Conservation (phyloP, 768 basidiomycete species). For the Tylopilus felleus region DNA sequence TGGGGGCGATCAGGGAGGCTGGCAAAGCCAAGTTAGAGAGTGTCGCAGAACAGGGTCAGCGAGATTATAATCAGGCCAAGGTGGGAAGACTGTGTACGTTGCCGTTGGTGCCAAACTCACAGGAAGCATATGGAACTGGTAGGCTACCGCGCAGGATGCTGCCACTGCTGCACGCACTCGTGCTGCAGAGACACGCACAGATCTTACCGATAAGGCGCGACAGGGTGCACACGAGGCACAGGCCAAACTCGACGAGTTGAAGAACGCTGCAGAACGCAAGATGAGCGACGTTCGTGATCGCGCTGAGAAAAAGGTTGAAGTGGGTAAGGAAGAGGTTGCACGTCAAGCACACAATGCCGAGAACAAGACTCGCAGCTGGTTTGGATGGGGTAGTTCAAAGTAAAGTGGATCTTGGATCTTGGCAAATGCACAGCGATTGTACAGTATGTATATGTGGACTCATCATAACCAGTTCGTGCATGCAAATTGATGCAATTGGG, state of each 20-base stretch:
- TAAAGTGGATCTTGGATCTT: constrained; percentile 6
- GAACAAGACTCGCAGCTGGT: constrained; percentile 34
- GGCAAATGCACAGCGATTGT: background rate
- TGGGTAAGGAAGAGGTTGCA: constrained; percentile 26
- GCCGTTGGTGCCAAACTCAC: background rate
- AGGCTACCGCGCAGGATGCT: constrained; percentile 24
- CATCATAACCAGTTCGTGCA: too few relatives aligned
- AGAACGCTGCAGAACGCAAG: constrained; percentile 23
- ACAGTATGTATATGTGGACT: background rate
- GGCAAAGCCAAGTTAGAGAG: constrained; percentile 31
- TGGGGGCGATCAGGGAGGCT: constrained; percentile 27
- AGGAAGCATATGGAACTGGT: background rate
- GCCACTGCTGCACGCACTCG: constrained; percentile 8
- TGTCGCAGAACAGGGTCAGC: constrained; percentile 28
- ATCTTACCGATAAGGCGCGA: constrained; percentile 24
- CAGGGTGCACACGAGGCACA: constrained; percentile 26
- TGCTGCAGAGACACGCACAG: constrained; percentile 24
- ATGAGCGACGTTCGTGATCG: constrained; percentile 23
- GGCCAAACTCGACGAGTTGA: constrained; percentile 23
- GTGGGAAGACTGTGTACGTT: constrained; percentile 17
- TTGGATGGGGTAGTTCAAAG: constrained; percentile 38
- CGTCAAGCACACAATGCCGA: constrained; percentile 25
- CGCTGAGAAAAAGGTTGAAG: constrained; percentile 28
- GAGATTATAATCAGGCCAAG: constrained; percentile 35
- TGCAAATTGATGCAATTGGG: too few relatives aligned